Evolutionary conservation across 352 stramenopile genomes (phyloP).

Genomic region (Aphanomyces invadans): DNA sequence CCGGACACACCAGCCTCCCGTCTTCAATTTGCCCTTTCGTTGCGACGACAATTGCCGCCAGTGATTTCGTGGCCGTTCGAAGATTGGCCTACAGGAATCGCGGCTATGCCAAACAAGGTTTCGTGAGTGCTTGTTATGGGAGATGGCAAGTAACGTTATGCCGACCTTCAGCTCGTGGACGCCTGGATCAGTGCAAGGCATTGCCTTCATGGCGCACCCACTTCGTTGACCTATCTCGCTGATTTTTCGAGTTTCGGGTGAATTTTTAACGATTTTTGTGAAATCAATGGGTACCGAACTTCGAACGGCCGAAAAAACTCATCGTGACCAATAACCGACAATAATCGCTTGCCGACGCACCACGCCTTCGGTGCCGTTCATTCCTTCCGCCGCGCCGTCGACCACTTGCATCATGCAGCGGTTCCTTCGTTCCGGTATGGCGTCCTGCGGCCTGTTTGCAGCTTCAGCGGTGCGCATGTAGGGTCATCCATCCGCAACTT

Average conservation of each 20-base stretch:
- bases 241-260: neutral
- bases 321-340: neutral
- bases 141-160: no score
- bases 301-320: neutral
- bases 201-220: no score
- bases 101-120: no score
- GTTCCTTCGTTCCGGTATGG: slow-evolving; percentile 6
- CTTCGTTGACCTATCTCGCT: neutral
- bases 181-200: no score
- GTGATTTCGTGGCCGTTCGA: slow-evolving; percentile 19
- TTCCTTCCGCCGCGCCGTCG: neutral
- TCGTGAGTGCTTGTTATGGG: no score
- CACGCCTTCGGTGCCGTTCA: slow-evolving; percentile 2
- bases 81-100: neutral
- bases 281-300: neutral
- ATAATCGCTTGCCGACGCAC: slow-evolving; percentile 4
- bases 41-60: neutral
- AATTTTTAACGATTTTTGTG: neutral
- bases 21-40: neutral
- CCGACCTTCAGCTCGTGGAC: no score
- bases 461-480: slow-evolving; percentile 10
- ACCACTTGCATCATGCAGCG: slow-evolving; percentile 3
- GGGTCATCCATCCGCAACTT: slow-evolving; percentile 9
- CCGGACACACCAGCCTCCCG: neutral
- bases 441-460: neutral